Base-by-base conservation (phyloP, 139 green algal species). In the Pseudopediastrum boryanum region DNA sequence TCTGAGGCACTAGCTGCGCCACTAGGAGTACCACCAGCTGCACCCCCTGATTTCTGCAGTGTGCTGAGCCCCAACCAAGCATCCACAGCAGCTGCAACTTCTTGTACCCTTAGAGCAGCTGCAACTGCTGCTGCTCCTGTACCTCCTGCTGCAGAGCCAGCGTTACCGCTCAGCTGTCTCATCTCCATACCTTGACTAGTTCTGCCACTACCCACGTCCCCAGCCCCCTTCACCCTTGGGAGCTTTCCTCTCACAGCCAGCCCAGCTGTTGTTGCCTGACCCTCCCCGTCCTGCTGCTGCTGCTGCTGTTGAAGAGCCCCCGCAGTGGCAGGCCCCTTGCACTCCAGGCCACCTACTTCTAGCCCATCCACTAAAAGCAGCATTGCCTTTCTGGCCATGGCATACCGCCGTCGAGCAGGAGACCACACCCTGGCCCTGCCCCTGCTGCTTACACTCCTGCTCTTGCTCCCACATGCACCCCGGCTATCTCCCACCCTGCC, bases 181-280 rank as follows among this genome's bases (percentile, higher is more conserved):
- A 74, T 74, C 43, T 31, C n/a, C 43, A 44, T 77, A 23, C 69
- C 44, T 65, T 33, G n/a, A n/a, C n/a, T n/a, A n/a, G n/a, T n/a
- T n/a, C n/a, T n/a, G n/a, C n/a, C n/a, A n/a, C n/a, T n/a, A n/a
- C n/a, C n/a, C n/a, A n/a, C n/a, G n/a, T n/a, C n/a, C n/a, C n/a
- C n/a, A n/a, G n/a, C n/a, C n/a, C n/a, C n/a, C n/a, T n/a, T n/a
- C n/a, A n/a, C n/a, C n/a, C n/a, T n/a, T n/a, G n/a, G n/a, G n/a
- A n/a, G n/a, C n/a, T n/a, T n/a, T n/a, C n/a, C n/a, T n/a, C n/a
- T n/a, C n/a, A n/a, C n/a, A n/a, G n/a, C n/a, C n/a, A n/a, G n/a
- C n/a, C n/a, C n/a, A n/a, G n/a, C n/a, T n/a, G n/a, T n/a, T n/a
- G n/a, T n/a, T n/a, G n/a, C n/a, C n/a, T n/a, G n/a, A n/a, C n/a